A percentile compares a stretch with the other conserved stretches of the same genome.
Conservation (phyloP, 1,139 yeast genomes). For the Diutina siamensis region DNA sequence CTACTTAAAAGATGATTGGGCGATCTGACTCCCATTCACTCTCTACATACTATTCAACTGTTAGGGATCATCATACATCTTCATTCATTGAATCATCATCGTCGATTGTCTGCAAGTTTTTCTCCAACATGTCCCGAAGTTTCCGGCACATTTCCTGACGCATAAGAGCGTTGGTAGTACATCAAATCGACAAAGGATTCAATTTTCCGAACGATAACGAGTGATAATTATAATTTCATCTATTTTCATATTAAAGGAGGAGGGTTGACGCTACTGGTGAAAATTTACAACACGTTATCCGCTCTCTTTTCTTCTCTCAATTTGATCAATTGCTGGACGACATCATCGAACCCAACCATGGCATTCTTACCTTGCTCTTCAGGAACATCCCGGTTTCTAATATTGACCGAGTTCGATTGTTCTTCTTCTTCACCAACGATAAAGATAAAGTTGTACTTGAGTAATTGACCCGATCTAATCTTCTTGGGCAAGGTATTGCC, state of each 20-base stretch:
- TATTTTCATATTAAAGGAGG: too few species aligned
- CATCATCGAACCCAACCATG: slow-evolving; percentile 58
- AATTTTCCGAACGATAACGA: too few species aligned
- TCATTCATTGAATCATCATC: too few species aligned
- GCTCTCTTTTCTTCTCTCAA: slow-evolving; percentile 60
- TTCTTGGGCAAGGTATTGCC: slow-evolving; percentile 96
- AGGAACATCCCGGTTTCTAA: slow-evolving; percentile 26
- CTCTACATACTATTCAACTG: too few species aligned
- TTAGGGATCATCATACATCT: too few species aligned
- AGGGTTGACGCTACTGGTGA: too few species aligned
- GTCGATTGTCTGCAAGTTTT: too few species aligned
- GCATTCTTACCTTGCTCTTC: slow-evolving; percentile 79
- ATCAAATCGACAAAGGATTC: too few species aligned
- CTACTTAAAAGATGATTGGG: too few species aligned
- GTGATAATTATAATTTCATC: too few species aligned
- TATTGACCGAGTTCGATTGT: slow-evolving; percentile 11
- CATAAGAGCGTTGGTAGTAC: too few species aligned
- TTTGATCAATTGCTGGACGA: slow-evolving; percentile 50
- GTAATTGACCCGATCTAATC: slow-evolving; percentile 88
- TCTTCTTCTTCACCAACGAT: slow-evolving; percentile 89
- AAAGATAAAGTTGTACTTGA: slow-evolving; percentile 87
- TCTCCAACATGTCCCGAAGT: not conserved
- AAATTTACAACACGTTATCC: slow-evolving; percentile 52
- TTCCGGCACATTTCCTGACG: too few species aligned
- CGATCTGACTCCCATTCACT: not conserved